Evolutionary conservation across 495 filamentous ascomycete species (phyloP).

Genomic region (Ascobolus immersus): DNA sequence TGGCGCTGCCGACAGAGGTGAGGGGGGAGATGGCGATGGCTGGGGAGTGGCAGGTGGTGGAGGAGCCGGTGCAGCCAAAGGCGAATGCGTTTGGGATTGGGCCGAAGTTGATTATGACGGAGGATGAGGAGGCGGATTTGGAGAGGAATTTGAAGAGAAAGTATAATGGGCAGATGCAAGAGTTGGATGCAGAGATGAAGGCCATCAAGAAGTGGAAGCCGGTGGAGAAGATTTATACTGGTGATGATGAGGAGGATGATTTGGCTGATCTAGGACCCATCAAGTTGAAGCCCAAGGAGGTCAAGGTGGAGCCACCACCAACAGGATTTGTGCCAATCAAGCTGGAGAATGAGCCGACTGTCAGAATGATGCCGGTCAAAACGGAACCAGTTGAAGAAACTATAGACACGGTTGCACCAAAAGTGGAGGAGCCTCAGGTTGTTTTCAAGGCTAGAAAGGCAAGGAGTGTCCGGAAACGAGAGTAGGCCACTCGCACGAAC

Average conservation of each 20-base stretch:
- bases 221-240: constrained; percentile 36
- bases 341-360: constrained; percentile 11
- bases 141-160: constrained; percentile 37
- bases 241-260: constrained; percentile 15
- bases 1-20: constrained; percentile 59
- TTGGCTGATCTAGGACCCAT: constrained; percentile 21
- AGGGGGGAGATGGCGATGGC: constrained; percentile 58
- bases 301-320: constrained; percentile 12
- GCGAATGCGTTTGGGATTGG: constrained; percentile 10
- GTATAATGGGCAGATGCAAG: constrained; percentile 31
- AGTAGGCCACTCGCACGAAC: too few species aligned
- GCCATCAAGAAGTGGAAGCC: constrained; percentile 32
- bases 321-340: constrained; percentile 8
- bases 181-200: constrained; percentile 36
- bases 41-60: constrained; percentile 54
- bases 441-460: constrained; percentile 84
- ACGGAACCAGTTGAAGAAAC: constrained; percentile 6
- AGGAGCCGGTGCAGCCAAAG: constrained; percentile 15
- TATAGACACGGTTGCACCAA: not conserved
- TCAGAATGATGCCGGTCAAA: too few species aligned
- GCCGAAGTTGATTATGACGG: constrained; percentile 12
- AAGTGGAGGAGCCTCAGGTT: constrained; percentile 19
- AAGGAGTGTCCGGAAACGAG: constrained; percentile 43
- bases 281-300: constrained; percentile 14
- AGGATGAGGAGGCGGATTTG: constrained; percentile 23